Conservation (phyloP, 2,329 filamentous ascomycete species). For the Exophiala lecanii-corni region DNA sequence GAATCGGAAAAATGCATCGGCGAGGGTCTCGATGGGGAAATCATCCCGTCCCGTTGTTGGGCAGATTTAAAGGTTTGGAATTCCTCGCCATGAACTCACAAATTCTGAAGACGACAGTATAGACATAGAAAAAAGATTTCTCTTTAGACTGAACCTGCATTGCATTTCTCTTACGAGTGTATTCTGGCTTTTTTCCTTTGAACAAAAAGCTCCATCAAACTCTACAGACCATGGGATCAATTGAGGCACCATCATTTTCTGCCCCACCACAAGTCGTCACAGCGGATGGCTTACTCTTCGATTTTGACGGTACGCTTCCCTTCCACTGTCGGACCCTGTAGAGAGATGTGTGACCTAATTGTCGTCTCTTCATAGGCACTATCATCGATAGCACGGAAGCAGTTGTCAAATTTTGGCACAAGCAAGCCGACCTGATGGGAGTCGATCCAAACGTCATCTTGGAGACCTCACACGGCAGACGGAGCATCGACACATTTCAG, state of each 20-base stretch:
- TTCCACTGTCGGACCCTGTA: neutral
- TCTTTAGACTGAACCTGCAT: neutral
- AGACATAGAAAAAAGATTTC: neutral
- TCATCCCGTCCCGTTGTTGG: neutral
- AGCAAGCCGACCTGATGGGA: conserved; percentile 68
- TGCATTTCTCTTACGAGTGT: too few species aligned
- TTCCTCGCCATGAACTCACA: neutral
- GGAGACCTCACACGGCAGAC: conserved; percentile 82
- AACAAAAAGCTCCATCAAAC: too few species aligned
- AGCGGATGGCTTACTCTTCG: conserved; percentile 43
- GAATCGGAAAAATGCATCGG: neutral
- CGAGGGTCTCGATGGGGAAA: neutral
- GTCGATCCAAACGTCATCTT: conserved; percentile 81
- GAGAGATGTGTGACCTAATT: too few species aligned
- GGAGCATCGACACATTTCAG: conserved; percentile 80
- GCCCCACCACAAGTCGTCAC: conserved; percentile 35
- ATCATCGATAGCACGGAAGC: conserved; percentile 48
- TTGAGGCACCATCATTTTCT: conserved; percentile 35
- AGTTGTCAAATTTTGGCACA: conserved; percentile 62
- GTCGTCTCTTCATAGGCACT: conserved; percentile 34
- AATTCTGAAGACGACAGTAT: neutral
- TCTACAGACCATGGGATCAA: conserved; percentile 30
- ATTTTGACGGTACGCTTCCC: conserved; percentile 37
- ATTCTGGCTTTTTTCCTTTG: too few species aligned
- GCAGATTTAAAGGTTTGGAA: neutral